These are phyloP conservation scores for Gossypium rotundifolium DNA, from an alignment of 345 rosid genomes.

Conservation along the genomic window DNA sequence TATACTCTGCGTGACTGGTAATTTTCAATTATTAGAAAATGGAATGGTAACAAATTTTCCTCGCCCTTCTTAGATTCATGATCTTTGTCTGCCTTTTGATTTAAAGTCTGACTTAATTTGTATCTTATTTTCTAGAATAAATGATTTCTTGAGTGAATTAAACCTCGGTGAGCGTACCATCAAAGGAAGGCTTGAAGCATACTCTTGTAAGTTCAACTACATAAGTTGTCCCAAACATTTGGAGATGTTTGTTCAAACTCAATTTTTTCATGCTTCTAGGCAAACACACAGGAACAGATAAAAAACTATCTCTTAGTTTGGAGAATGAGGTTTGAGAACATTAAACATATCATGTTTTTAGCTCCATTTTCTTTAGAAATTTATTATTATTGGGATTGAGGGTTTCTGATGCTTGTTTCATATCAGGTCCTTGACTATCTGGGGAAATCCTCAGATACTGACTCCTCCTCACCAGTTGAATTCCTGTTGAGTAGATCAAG, in stretches of 20 bases:
- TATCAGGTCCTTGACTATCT: conserved; percentile 81
- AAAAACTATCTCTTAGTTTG: conserved; percentile 79
- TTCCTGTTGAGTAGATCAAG: conserved; percentile 85
- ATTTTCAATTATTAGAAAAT: not conserved
- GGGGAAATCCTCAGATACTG: conserved; percentile 73
- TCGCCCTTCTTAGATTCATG: not conserved
- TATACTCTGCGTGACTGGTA: conserved; percentile 71
- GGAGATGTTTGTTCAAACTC: conserved; percentile 5
- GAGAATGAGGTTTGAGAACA: conserved; percentile 65
- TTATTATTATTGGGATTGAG: not conserved
- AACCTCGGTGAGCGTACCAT: conserved; percentile 77
- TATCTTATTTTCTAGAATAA: conserved; percentile 39
- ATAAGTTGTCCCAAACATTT: not conserved
- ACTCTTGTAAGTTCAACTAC: conserved; percentile 56
- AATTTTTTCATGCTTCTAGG: conserved; percentile 34
- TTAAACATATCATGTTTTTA: not conserved
- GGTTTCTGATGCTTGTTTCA: conserved; percentile 6
- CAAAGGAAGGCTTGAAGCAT: conserved; percentile 78
- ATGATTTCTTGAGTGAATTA: conserved; percentile 56
- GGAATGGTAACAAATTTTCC: too few relatives aligned
- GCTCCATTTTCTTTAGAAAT: not conserved
- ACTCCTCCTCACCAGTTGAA: conserved; percentile 75
- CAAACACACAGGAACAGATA: conserved; percentile 86
- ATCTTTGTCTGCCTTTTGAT: not conserved
- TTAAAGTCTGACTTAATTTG: not conserved